A percentile compares a stretch with the other conserved stretches of the same genome.
Evolutionary conservation across 2,329 filamentous ascomycete genomes (phyloP).

Genomic region (Leptographium galeiforme): DNA sequence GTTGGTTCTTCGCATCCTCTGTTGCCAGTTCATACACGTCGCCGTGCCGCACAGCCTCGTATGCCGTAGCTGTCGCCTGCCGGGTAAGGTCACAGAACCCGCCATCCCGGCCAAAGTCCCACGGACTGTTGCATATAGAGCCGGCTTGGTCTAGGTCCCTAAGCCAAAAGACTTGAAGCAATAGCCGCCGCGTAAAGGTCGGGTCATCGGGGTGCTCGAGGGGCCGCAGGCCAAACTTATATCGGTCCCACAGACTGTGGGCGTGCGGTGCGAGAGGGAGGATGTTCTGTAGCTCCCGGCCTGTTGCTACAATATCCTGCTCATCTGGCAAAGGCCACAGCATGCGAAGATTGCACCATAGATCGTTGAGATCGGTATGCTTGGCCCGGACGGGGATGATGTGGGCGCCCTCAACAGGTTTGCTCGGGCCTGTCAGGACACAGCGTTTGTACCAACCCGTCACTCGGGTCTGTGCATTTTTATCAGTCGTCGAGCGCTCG

Average conservation of each 20-base stretch:
- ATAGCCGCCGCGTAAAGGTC: not conserved
- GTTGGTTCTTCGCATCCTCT: not conserved
- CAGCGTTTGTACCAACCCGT: too few species aligned
- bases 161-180: not conserved
- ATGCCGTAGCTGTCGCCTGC: not conserved
- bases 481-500: too few species aligned
- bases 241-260: not conserved
- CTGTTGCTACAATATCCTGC: too few species aligned
- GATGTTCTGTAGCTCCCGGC: not conserved
- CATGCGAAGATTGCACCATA: too few species aligned
- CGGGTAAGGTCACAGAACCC: not conserved
- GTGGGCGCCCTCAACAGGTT: too few species aligned
- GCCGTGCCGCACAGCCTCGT: not conserved
- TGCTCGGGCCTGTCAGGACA: too few species aligned
- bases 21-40: not conserved
- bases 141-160: not conserved
- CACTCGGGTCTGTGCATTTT: too few species aligned
- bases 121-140: too few species aligned
- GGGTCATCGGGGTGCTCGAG: not conserved
- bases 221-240: not conserved
- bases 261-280: not conserved
- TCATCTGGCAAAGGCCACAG: too few species aligned
- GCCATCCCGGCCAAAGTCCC: not conserved
- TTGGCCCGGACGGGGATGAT: too few species aligned
- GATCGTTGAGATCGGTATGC: too few species aligned